Conservation (phyloP, 202 grass and related monocot genomes). For the Brachypodium distachyon region DNA sequence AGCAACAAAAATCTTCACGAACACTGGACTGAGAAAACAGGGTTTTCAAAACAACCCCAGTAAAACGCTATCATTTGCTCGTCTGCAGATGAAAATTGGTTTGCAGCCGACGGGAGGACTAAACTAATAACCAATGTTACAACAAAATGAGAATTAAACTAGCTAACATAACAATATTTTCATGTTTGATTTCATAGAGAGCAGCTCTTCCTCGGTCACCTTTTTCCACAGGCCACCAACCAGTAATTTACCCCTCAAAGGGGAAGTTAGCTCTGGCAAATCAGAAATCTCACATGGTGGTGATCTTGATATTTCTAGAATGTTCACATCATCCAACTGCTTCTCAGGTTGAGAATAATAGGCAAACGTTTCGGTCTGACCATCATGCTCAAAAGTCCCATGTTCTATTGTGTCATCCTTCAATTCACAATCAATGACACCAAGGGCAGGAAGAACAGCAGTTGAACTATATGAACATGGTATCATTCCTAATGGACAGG, state of each 20-base stretch:
- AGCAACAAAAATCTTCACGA: not conserved
- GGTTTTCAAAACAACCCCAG: not conserved
- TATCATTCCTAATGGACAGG: constrained; percentile 75
- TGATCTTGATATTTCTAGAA: constrained; percentile 30
- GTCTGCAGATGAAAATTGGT: not conserved
- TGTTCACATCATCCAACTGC: constrained; percentile 11
- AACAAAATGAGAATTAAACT: too few species aligned
- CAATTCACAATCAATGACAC: not conserved
- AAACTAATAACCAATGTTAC: too few species aligned
- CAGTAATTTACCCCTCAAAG: constrained; percentile 51
- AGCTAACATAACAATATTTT: constrained; percentile 20
- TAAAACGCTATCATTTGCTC: not conserved
- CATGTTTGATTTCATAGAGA: constrained; percentile 32
- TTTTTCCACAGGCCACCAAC: constrained; percentile 57
- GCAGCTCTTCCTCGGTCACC: constrained; percentile 46
- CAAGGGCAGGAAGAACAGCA: constrained; percentile 58
- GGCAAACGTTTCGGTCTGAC: constrained; percentile 18
- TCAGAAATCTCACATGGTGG: constrained; percentile 11
- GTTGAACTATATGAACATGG: constrained; percentile 87
- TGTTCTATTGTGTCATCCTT: constrained; percentile 15
- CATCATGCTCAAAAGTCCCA: constrained; percentile 2
- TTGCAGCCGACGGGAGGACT: not conserved
- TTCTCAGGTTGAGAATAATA: not conserved
- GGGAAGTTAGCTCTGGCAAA: constrained; percentile 3
- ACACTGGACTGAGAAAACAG: not conserved